Evolutionary conservation across 441 rosid species (phyloP).

Genomic region (Aquilaria agallochum): DNA sequence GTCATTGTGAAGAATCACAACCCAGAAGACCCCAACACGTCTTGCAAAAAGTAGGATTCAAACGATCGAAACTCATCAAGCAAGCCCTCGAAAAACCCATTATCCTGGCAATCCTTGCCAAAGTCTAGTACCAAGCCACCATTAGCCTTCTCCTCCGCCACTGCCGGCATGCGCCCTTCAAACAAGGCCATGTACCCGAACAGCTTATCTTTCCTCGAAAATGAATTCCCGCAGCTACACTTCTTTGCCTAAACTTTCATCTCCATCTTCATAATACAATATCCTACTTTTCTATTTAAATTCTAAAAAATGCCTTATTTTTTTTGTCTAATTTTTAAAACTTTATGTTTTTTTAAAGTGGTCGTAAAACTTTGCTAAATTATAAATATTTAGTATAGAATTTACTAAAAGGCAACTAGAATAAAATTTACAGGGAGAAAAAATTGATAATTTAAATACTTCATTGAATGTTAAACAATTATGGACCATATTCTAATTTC

Average conservation of each 20-base stretch:
- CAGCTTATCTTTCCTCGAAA: slow-evolving; percentile 65
- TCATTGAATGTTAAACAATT: too few relatives aligned
- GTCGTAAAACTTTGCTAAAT: too few relatives aligned
- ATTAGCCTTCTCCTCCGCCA: slow-evolving; percentile 1
- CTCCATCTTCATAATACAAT: slow-evolving; percentile 8
- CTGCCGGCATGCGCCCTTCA: slow-evolving; percentile 68
- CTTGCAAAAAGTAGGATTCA: slow-evolving; percentile 36
- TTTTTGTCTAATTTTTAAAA: too few relatives aligned
- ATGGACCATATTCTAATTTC: too few relatives aligned
- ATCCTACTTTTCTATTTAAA: too few relatives aligned
- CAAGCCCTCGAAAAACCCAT: slow-evolving; percentile 36
- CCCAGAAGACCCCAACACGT: slow-evolving; percentile 25
- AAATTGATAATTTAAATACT: too few relatives aligned
- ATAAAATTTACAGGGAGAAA: too few relatives aligned
- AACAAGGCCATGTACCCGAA: slow-evolving; percentile 63
- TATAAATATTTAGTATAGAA: too few relatives aligned
- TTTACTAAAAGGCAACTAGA: too few relatives aligned
- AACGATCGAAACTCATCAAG: slow-evolving; percentile 44
- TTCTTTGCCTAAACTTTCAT: slow-evolving; percentile 10
- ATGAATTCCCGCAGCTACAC: slow-evolving; percentile 58
- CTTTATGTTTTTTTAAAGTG: too few relatives aligned
- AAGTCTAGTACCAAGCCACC: slow-evolving; percentile 1
- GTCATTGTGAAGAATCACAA: not conserved
- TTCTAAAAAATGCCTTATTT: too few relatives aligned
- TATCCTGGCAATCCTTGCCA: slow-evolving; percentile 19